Evolutionary conservation across 2,329 filamentous ascomycete genomes (phyloP), one percentile per base, ranked within the genome.

Genomic region (Neonectria hederae): DNA sequence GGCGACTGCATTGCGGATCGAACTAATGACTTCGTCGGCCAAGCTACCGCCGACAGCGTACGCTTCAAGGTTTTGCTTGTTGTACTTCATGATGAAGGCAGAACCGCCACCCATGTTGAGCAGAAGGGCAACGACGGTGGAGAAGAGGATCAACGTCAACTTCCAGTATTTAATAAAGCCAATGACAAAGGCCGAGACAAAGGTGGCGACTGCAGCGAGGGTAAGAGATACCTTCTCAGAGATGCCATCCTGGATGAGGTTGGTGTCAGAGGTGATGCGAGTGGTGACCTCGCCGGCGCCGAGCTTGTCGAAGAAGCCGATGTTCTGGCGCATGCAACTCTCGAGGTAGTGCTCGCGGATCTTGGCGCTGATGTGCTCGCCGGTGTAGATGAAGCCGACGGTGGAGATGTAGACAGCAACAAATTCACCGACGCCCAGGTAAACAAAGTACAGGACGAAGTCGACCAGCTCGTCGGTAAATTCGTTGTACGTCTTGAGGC

Each of bases 271-370:
- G 0, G 95, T 98, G 72, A 97, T 97, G 68, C 94, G 90, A 1
- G 94, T 97, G 0, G 94, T 97, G 65, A 98, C 92, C 79, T 97
- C 96, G 63, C 95, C 94, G 35, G 94, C 92, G 55, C 94, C 95
- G 14, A 97, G 86, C 74, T 96, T 96, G 78, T 98, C 96, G 79
- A 97, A 97, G 78, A 93, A 97, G 49, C 89, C 94, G 76, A 97
- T 95, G 76, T 97, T 97, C 77, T 97, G 94, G 65, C 89, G 88
- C 82, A 97, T 83, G 75, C 94, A 94, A 67, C 92, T 93, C 71
- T 90, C 86, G 7, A 99, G 86, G 73, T 98, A 98, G 70, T 92
- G 86, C 75, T 92, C 88, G 63, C 94, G 89, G 71, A 94, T 92
- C 81, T 93, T 92, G 66, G 88, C 87, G 62, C 89, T 89, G 75